Evolutionary conservation across 108 stramenopile genomes (phyloP), one percentile per base, ranked within the genome.

Genomic region (Aurantiochytrium sp.): DNA sequence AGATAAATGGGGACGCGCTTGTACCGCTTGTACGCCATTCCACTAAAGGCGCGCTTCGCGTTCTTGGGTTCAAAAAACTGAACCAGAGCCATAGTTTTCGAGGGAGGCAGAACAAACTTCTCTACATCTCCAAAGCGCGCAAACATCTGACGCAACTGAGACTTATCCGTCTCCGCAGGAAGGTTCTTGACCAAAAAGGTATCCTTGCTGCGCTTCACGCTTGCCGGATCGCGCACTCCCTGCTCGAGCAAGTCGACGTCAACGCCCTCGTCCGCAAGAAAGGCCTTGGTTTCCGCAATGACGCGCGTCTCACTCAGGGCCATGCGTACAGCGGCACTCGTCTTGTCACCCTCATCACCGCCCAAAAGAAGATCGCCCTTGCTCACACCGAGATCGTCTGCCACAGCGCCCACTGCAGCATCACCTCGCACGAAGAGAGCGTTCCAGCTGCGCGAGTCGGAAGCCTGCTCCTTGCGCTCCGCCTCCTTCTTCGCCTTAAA

Each of bases 271-370:
- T 94, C 90, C 25, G 89, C 89, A 90, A 99, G 97, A 90, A 95
- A 99, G 45, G 95, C 92, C 60, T 94, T 91, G 91, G 98, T 98
- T 89, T 99, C 98, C 91, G 95, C 91, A 60, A 98, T 95, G 72
- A 99, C 94, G 35, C 96, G 95, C 35, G 98, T 98, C 93, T 99
- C 98, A 44, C 95, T 98, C 88, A 98, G 90, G 5, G 99, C 98
- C 91, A 98, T 88, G 29, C 97, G 93, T 5, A 98, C 98, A 5
- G 99, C 98, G 5, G 73, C 73, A 23, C 73, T 83, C 1, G 49
- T 47, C 73, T 83, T 83, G 23, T 83, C 73, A 18, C 51, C 49
- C 96, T 95, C 5, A 95, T 96, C 93, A 97, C 97, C 89, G 96
- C 97, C 8, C 76, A 96, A 95, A 55, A 98, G 90, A n/a, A 99